Evolutionary conservation across 2,329 filamentous ascomycete genomes (phyloP).

Genomic region (Sclerotinia glacialis): DNA sequence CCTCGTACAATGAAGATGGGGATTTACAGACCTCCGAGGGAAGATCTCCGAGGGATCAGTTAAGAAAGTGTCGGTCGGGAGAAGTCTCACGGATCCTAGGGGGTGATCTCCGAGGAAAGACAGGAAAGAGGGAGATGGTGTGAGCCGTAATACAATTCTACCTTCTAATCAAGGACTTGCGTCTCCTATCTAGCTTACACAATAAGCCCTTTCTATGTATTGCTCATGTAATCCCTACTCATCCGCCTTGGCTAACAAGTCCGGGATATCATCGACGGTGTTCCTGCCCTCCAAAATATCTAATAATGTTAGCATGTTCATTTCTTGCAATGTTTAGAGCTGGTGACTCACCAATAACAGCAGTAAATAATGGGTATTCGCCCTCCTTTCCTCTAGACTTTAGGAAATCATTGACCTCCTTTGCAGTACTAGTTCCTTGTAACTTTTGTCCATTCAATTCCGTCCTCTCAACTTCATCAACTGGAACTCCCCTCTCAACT

Average conservation of each 20-base stretch:
- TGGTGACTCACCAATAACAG: slow-evolving; percentile 57
- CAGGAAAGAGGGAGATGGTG: neutral
- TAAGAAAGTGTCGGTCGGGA: neutral
- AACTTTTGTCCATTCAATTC: slow-evolving; percentile 97
- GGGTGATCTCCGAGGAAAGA: slow-evolving; percentile 10
- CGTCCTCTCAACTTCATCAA: slow-evolving; percentile 82
- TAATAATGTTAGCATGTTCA: slow-evolving; percentile 30
- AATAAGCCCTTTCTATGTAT: neutral
- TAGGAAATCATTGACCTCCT: slow-evolving; percentile 87
- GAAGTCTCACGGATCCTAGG: neutral
- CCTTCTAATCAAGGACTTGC: slow-evolving; percentile 16
- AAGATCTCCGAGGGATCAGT: slow-evolving; percentile 8
- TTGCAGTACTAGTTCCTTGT: slow-evolving; percentile 88
- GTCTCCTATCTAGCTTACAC: slow-evolving; percentile 16
- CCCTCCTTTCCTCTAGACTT: slow-evolving; percentile 72
- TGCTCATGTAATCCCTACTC: slow-evolving; percentile 21
- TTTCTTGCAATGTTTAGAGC: neutral
- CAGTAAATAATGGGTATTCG: slow-evolving; percentile 90
- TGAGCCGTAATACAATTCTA: slow-evolving; percentile 7
- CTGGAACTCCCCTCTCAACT: slow-evolving; percentile 72
- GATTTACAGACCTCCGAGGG: slow-evolving; percentile 1
- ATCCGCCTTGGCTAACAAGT: slow-evolving; percentile 44
- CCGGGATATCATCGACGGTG: slow-evolving; percentile 75
- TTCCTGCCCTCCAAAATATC: slow-evolving; percentile 73
- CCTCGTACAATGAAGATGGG: neutral